Evolutionary conservation across 1,284 basidiomycete genomes (phyloP).

Genomic region (Cerrena zonata): DNA sequence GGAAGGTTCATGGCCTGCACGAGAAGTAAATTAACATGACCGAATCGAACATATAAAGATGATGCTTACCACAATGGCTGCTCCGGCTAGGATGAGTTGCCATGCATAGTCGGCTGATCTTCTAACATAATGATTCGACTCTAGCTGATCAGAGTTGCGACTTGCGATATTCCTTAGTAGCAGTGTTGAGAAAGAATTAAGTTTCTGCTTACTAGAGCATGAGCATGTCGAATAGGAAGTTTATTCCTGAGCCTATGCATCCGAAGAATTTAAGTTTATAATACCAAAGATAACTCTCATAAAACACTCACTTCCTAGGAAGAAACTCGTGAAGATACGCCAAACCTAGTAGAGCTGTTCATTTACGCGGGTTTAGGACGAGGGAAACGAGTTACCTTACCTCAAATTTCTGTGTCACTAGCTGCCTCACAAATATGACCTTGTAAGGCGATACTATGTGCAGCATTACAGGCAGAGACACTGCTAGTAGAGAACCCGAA

Average conservation of each 20-base stretch:
- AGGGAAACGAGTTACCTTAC: constrained; percentile 31
- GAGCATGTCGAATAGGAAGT: constrained; percentile 66
- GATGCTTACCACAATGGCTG: constrained; percentile 53
- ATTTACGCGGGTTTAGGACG: background rate
- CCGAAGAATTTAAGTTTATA: background rate
- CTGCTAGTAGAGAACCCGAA: constrained; percentile 51
- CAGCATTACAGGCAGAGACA: constrained; percentile 61
- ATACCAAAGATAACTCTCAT: background rate
- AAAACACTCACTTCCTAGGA: constrained; percentile 58
- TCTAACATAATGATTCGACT: constrained; percentile 51
- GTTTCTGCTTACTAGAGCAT: constrained; percentile 67
- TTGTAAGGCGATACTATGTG: constrained; percentile 50
- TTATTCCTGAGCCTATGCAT: constrained; percentile 46
- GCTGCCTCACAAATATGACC: constrained; percentile 50
- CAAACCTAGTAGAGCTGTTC: constrained; percentile 49
- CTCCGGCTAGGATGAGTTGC: constrained; percentile 58
- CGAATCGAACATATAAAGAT: background rate
- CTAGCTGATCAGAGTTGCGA: constrained; percentile 59
- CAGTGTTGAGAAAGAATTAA: background rate
- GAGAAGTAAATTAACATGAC: background rate
- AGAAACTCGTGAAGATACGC: constrained; percentile 74
- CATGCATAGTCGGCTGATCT: constrained; percentile 70
- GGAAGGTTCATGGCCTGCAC: constrained; percentile 58
- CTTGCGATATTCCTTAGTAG: constrained; percentile 30
- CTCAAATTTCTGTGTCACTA: constrained; percentile 46